Evolutionary conservation across 1,284 basidiomycete species (phyloP), one percentile per base, ranked within the genome.

Genomic region (Melampsora americana): DNA sequence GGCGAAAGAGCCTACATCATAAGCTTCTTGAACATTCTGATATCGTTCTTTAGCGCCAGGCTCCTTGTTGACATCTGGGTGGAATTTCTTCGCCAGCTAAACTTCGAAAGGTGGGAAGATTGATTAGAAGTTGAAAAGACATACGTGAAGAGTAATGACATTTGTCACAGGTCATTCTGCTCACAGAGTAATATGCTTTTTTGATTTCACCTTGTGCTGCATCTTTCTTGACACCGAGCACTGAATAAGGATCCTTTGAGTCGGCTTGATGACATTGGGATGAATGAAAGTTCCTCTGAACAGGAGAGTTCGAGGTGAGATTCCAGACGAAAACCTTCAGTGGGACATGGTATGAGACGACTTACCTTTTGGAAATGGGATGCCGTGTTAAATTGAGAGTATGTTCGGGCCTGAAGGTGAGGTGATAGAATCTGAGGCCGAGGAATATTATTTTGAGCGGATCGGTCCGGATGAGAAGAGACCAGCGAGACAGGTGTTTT

Each of bases 11-110:
- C 91, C 80, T 80, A 96, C 92, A 83, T 99, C 96, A 85, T 98
- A 99, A 12, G 96, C 96, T 79, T 89, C 88, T 83, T 99, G 96
- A 77, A 99, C 97, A 83, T 99, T 95, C 42, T 95, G 88, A 83
- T 99, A 99, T 82, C 92, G 92, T 78, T 93, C 92, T 81, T 93
- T 91, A 0, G 95, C 93, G 66, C 87, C 87, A 80, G 92, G 90
- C 83, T 97, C 94, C 77, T 94, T 92, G 84, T 94, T 97, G 26
- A 94, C 94, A 82, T 99, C 96, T 0, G 96, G 96, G 84, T 99
- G 96, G 82, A 90, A 97, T 86, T 98, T 96, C 78, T 96, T 92
- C 39, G 96, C 96, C 78, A 99, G 90, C 92, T 97, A 80, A 46
- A 64, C 50, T 53, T 53, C 50, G 50, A 53, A 53, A 4, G 59